A percentile compares a stretch with the other conserved stretches of the same genome.
Conservation (phyloP, 805 yeast species). For the Zygosaccharomyces pseudorouxii region DNA sequence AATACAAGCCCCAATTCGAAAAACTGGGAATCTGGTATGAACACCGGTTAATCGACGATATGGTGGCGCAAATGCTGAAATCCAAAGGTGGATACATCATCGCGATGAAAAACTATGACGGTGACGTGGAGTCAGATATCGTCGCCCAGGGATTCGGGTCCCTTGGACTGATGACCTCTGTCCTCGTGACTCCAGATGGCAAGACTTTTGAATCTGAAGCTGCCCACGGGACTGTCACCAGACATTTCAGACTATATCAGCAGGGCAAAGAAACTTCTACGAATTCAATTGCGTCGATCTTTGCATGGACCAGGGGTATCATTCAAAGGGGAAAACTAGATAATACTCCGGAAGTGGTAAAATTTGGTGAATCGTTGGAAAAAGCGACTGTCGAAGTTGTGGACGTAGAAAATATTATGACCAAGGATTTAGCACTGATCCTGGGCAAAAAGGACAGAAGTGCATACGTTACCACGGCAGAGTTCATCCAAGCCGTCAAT, state of each 20-base stretch:
- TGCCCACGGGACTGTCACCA: constrained; percentile 98
- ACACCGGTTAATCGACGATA: constrained; percentile 93
- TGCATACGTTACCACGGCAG: constrained; percentile 84
- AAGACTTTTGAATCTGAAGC: constrained; percentile 95
- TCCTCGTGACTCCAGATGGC: constrained; percentile 94
- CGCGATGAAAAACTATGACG: constrained; percentile 97
- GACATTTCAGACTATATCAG: constrained; percentile 94
- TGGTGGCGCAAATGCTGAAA: constrained; percentile 98
- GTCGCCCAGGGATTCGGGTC: constrained; percentile 99
- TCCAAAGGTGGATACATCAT: constrained; percentile 91
- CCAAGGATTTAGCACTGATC: constrained; percentile 91
- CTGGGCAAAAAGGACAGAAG: constrained; percentile 80
- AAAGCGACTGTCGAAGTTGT: constrained; percentile 85
- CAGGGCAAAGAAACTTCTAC: constrained; percentile 97
- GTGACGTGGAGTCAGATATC: constrained; percentile 94
- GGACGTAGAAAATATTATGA: constrained; percentile 79
- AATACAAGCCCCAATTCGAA: constrained; percentile 70
- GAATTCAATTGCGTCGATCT: constrained; percentile 94
- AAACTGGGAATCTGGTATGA: constrained; percentile 87
- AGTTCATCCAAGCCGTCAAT: constrained; percentile 80
- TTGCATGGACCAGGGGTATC: constrained; percentile 94
- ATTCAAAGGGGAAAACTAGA: constrained; percentile 90
- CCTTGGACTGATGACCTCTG: constrained; percentile 94
- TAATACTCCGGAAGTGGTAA: constrained; percentile 74
- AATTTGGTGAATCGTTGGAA: constrained; percentile 77